A percentile compares a stretch with the other conserved stretches of the same genome.
Conservation (phyloP, 257 asterid genomes). For the Gardenia jasminoides region DNA sequence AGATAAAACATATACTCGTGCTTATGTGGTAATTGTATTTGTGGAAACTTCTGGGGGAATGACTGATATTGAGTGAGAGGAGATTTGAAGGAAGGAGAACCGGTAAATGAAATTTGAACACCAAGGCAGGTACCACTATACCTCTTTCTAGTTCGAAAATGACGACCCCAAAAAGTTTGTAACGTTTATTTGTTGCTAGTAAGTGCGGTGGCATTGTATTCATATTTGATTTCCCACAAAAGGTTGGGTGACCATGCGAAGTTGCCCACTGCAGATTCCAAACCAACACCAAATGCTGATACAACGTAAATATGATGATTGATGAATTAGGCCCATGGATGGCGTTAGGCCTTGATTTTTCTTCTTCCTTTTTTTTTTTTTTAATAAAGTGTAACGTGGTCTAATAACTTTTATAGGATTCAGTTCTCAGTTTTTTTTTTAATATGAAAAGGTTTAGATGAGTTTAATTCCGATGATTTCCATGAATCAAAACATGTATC, state of each 20-base stretch:
- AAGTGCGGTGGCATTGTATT: background rate
- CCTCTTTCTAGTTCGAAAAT: conserved; percentile 1
- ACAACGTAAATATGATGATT: too few relatives aligned
- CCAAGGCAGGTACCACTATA: conserved; percentile 1
- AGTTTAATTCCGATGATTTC: too few relatives aligned
- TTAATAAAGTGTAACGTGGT: too few relatives aligned
- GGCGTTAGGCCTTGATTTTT: too few relatives aligned
- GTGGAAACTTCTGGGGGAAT: background rate
- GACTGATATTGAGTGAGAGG: background rate
- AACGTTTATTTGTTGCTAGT: background rate
- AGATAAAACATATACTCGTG: too few relatives aligned
- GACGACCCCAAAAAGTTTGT: background rate
- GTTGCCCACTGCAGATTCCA: background rate
- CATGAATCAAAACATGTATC: too few relatives aligned
- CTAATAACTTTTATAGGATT: too few relatives aligned
- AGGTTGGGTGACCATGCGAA: background rate
- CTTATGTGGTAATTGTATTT: background rate
- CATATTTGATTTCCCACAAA: too few relatives aligned
- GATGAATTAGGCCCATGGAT: background rate
- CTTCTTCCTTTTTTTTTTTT: too few relatives aligned
- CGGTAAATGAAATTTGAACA: background rate
- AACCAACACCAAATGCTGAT: background rate
- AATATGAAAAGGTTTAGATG: too few relatives aligned
- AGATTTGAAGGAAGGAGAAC: background rate
- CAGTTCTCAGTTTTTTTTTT: too few relatives aligned